These are phyloP conservation scores for Macrolepiota dolichaula DNA, from an alignment of 768 basidiomycete genomes.

Conservation along the genomic window DNA sequence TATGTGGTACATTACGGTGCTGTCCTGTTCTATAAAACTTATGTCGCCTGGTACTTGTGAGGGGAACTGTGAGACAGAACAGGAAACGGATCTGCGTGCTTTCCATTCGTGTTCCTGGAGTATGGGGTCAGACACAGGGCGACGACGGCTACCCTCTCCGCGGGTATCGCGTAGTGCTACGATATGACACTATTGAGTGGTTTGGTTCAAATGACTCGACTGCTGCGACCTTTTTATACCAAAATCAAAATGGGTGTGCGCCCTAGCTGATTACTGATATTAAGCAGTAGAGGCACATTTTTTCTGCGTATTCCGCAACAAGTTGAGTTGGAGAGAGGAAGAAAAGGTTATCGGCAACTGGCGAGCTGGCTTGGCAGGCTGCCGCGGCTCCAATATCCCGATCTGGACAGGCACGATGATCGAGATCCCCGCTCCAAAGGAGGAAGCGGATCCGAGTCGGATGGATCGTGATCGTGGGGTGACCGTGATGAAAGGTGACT, in stretches of 20 bases:
- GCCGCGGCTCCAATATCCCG: conserved; percentile 2
- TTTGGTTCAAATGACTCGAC: neutral
- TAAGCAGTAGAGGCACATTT: neutral
- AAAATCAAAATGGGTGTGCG: neutral
- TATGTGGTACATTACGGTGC: neutral
- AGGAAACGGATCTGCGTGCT: neutral
- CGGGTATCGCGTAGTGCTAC: conserved; percentile 1
- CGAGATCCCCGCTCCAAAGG: conserved; percentile 6
- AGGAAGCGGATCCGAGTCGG: conserved; percentile 12
- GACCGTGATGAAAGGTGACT: neutral
- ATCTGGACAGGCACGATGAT: conserved; percentile 6
- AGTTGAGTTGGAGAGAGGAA: neutral
- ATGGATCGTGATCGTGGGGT: conserved; percentile 9
- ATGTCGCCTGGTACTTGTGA: neutral
- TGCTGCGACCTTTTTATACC: neutral
- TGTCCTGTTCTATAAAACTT: neutral
- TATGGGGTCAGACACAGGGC: neutral
- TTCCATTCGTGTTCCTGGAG: neutral
- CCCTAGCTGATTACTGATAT: neutral
- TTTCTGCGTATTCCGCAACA: neutral
- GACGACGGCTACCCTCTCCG: neutral
- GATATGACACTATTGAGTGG: neutral
- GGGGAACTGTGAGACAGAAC: neutral
- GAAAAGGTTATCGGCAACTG: neutral
- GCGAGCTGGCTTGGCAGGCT: neutral